Percentiles rank a stretch among this genome's conserved stretches.
Evolutionary conservation across 345 rosid genomes (phyloP).

Genomic region (Populus tremula): DNA sequence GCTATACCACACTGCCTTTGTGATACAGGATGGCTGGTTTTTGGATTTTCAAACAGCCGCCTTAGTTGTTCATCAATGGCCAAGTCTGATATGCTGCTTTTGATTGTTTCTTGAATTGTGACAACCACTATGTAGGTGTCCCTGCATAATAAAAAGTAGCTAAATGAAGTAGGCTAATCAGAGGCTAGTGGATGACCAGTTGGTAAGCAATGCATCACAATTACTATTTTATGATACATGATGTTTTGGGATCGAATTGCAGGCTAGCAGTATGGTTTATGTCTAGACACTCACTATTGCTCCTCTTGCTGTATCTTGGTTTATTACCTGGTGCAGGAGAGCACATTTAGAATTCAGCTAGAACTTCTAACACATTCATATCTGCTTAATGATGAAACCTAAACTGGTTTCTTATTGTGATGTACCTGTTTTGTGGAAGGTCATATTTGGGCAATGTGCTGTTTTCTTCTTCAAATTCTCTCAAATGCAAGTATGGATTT

Average conservation of each 20-base stretch:
- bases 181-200: neutral
- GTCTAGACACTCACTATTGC: neutral
- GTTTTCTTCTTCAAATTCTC: too few species aligned
- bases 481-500: too few species aligned
- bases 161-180: neutral
- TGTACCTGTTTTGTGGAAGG: neutral
- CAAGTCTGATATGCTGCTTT: neutral
- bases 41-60: neutral
- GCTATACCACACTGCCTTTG: neutral
- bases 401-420: neutral
- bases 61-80: neutral
- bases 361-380: neutral
- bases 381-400: neutral
- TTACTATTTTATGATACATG: neutral
- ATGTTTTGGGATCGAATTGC: neutral
- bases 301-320: neutral
- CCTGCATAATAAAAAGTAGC: neutral
- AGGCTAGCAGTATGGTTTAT: neutral
- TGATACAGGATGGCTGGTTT: neutral
- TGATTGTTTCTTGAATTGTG: neutral
- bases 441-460: neutral
- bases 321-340: neutral
- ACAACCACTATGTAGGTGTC: neutral
- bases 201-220: neutral
- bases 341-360: neutral